phyloP scores from a whole-genome alignment of 495 filamentous ascomycete species.

The Tuber borchii region DNA sequence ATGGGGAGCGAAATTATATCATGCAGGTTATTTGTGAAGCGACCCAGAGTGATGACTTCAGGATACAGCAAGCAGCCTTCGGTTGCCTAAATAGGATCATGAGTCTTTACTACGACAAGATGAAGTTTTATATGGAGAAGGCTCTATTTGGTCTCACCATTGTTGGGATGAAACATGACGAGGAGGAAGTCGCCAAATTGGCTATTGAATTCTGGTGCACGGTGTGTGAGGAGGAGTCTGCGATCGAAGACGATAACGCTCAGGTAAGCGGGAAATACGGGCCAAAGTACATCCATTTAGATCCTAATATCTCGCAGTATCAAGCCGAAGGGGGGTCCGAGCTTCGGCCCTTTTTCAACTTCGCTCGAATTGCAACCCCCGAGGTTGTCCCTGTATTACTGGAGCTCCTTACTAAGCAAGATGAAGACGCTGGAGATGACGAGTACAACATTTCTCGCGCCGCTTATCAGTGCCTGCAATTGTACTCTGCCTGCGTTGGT shows the following conservation, averaged over 20 bases:
- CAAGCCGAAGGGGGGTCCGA: constrained; percentile 68
- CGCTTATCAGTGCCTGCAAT: constrained; percentile 90
- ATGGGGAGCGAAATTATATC: constrained; percentile 98
- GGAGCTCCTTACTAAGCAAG: constrained; percentile 84
- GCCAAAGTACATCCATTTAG: neutral
- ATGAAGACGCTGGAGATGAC: constrained; percentile 91
- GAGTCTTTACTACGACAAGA: constrained; percentile 96
- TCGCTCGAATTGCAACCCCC: constrained; percentile 75
- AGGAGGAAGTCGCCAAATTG: constrained; percentile 95
- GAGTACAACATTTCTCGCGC: constrained; percentile 95
- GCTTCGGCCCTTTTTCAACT: constrained; percentile 83
- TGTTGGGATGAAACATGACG: constrained; percentile 94
- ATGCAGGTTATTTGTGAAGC: constrained; percentile 99
- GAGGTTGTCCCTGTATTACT: constrained; percentile 92
- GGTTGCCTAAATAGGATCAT: constrained; percentile 97
- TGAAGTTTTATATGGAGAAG: constrained; percentile 99
- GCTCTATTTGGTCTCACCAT: constrained; percentile 97
- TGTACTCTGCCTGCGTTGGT: constrained; percentile 86
- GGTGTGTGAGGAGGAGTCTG: constrained; percentile 95
- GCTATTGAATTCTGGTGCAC: constrained; percentile 99
- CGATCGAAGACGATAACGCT: constrained; percentile 92
- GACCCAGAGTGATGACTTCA: constrained; percentile 78
- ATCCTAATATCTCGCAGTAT: constrained; percentile 20
- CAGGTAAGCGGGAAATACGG: constrained; percentile 53
- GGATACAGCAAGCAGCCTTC: constrained; percentile 91